Conservation (phyloP, 2,329 filamentous ascomycete species). For the Pseudogymnoascus sp. region DNA sequence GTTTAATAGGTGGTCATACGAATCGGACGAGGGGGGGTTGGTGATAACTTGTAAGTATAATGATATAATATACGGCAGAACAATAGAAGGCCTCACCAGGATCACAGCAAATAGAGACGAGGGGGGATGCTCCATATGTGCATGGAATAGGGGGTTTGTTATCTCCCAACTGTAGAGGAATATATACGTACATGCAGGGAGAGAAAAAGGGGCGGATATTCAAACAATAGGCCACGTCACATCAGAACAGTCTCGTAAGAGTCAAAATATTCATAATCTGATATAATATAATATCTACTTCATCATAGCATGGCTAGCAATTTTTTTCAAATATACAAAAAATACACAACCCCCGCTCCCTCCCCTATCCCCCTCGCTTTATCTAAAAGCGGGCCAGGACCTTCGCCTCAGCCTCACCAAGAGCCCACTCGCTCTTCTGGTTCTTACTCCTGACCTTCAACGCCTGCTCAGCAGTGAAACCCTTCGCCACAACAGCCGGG, state of each 20-base stretch:
- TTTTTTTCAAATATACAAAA: neutral
- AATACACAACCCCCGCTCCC: neutral
- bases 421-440: slow-evolving; percentile 60
- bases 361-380: neutral
- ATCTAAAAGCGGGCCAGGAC: slow-evolving; percentile 60
- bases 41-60: too few species aligned
- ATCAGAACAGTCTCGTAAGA: neutral
- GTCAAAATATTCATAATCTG: neutral
- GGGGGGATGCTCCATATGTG: neutral
- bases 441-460: slow-evolving; percentile 61
- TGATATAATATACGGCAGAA: too few species aligned
- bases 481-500: slow-evolving; percentile 80
- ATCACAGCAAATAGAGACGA: too few species aligned
- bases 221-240: neutral
- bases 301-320: slow-evolving; percentile 1
- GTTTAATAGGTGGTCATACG: too few species aligned
- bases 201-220: neutral
- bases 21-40: too few species aligned
- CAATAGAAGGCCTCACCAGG: too few species aligned
- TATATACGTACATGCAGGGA: neutral
- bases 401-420: slow-evolving; percentile 67
- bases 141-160: neutral
- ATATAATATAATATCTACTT: neutral
- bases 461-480: slow-evolving; percentile 74
- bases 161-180: neutral